These are phyloP conservation scores for Silene noctiflora DNA, from an alignment of 179 eudicot species.

Conservation along the genomic window DNA sequence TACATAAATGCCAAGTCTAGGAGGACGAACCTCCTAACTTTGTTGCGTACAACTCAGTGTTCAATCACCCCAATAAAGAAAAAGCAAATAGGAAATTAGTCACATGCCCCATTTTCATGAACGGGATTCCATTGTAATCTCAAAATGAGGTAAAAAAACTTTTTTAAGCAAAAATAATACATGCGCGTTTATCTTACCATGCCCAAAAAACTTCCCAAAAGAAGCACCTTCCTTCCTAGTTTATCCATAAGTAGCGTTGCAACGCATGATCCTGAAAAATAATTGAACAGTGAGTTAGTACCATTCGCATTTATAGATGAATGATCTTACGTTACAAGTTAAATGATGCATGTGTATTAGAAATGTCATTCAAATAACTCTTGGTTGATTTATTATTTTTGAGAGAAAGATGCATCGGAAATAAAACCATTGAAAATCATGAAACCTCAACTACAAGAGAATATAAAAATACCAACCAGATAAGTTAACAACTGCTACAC, in stretches of 20 bases:
- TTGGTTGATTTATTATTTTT: background rate
- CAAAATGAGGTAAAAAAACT: background rate
- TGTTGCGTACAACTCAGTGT: background rate
- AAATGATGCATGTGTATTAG: background rate
- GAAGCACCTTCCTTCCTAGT: constrained; percentile 89
- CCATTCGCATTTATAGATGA: background rate
- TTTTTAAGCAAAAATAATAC: background rate
- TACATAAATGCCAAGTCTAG: background rate
- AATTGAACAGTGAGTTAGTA: background rate
- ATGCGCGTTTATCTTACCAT: constrained; percentile 47
- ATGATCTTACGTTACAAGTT: background rate
- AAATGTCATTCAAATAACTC: constrained; percentile 1
- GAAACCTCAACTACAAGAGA: background rate
- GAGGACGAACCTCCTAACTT: background rate
- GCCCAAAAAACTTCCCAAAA: constrained; percentile 79
- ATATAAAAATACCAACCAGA: constrained; percentile 57
- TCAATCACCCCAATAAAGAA: background rate
- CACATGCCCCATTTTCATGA: background rate
- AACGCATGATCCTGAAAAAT: constrained; percentile 59
- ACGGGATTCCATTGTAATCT: constrained; percentile 2
- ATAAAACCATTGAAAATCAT: background rate
- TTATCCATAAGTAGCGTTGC: constrained; percentile 87
- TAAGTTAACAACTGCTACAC: constrained; percentile 69
- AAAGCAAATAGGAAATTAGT: background rate
- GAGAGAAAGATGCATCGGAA: background rate